phyloP scores from a whole-genome alignment of 1,284 basidiomycete species.

The Melampsora abietis-canadensis region DNA sequence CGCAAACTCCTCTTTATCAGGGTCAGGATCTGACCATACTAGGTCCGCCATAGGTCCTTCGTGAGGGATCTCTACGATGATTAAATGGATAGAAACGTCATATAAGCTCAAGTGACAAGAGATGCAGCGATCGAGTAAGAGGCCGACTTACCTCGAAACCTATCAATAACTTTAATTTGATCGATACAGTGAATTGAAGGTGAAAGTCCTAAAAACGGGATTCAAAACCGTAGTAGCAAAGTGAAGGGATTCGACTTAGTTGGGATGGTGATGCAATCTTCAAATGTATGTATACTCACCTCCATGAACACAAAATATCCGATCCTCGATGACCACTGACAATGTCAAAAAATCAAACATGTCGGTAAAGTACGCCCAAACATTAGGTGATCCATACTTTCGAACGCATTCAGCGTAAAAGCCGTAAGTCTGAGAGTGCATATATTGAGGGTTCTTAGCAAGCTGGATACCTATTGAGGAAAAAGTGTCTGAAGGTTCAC shows the following conservation, averaged over 20 bases:
- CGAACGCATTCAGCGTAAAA: constrained; percentile 98
- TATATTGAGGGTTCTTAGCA: constrained; percentile 47
- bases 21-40: constrained; percentile 99
- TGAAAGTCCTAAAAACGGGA: constrained; percentile 66
- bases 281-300: constrained; percentile 61
- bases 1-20: constrained; percentile 98
- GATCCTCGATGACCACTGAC: constrained; percentile 96
- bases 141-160: constrained; percentile 73
- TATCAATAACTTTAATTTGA: constrained; percentile 98
- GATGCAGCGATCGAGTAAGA: neutral
- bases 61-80: constrained; percentile 82
- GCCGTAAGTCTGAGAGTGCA: constrained; percentile 76
- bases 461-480: constrained; percentile 44
- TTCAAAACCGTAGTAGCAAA: neutral
- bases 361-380: constrained; percentile 99
- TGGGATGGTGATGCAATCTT: neutral
- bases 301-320: constrained; percentile 98
- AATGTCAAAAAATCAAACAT: constrained; percentile 99
- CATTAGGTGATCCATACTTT: constrained; percentile 92
- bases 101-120: neutral
- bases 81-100: neutral
- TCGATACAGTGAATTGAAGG: constrained; percentile 98
- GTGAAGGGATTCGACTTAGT: neutral
- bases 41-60: constrained; percentile 99
- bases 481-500: constrained; percentile 47